Conservation (phyloP, 2,329 filamentous ascomycete genomes). For the Fusarium sp. region DNA sequence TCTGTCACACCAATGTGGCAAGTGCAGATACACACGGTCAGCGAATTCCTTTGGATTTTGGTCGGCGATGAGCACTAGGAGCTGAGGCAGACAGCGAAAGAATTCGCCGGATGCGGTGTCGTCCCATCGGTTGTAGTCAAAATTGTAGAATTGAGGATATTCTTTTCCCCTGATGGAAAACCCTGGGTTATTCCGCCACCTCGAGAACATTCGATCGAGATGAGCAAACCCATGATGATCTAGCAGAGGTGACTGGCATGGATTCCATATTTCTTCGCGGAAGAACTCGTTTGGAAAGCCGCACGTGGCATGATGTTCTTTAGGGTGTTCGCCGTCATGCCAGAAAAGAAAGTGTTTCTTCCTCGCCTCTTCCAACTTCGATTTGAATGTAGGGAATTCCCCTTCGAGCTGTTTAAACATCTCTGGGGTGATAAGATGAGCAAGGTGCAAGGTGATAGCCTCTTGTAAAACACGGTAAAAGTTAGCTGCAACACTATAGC, state of each 20-base stretch:
- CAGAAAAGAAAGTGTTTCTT: not conserved
- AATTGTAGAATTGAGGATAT: no score
- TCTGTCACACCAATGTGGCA: not conserved
- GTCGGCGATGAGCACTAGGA: not conserved
- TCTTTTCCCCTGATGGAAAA: no score
- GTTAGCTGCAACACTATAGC: not conserved
- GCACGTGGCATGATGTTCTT: no score
- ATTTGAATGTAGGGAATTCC: not conserved
- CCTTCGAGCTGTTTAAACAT: not conserved
- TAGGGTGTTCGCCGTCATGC: no score
- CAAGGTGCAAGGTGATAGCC: constrained; percentile 1
- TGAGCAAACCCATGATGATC: no score
- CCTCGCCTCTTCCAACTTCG: not conserved
- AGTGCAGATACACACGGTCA: fast-evolving
- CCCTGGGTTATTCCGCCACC: no score
- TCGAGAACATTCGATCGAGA: no score
- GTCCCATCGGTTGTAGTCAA: no score
- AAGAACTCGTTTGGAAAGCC: no score
- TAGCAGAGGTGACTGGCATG: no score
- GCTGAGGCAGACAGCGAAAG: not conserved
- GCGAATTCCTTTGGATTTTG: not conserved
- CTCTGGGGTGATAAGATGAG: not conserved
- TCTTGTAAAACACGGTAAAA: not conserved
- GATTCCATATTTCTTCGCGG: no score
- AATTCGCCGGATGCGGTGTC: not conserved